phyloP scores from a whole-genome alignment of 805 yeast genomes.

The Suhomyces vadensis region DNA sequence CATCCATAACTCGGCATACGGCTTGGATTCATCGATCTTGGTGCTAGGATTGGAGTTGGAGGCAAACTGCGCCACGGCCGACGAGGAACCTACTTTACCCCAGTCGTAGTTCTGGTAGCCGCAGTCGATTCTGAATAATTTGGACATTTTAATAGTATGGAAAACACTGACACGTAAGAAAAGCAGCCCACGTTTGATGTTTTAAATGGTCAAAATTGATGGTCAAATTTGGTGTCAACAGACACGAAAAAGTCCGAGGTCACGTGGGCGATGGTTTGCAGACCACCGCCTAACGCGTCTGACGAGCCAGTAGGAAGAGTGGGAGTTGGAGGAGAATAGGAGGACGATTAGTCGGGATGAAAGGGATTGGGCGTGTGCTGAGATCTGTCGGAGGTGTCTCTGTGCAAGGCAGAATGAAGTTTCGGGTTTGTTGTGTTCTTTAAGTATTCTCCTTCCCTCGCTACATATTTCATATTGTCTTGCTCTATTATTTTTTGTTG shows the following conservation, averaged over 20 bases:
- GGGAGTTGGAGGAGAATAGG: too few relatives aligned
- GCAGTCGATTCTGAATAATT: conserved; percentile 41
- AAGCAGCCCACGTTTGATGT: not conserved
- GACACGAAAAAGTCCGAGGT: not conserved
- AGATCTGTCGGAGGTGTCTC: too few relatives aligned
- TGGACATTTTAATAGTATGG: not conserved
- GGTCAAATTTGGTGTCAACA: not conserved
- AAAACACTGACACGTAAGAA: too few relatives aligned
- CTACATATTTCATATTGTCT: too few relatives aligned
- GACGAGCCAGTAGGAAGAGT: too few relatives aligned
- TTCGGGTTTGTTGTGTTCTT: too few relatives aligned
- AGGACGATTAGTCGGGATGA: too few relatives aligned
- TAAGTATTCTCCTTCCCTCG: too few relatives aligned
- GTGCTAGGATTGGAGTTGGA: conserved; percentile 63
- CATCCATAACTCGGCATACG: conserved; percentile 99
- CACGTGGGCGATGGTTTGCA: not conserved
- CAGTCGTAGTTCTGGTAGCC: conserved; percentile 61
- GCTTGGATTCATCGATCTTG: conserved; percentile 66
- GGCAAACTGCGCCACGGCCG: conserved; percentile 90
- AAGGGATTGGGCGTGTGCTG: too few relatives aligned
- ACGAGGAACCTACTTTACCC: conserved; percentile 70
- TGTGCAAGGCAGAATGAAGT: too few relatives aligned
- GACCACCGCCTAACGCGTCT: not conserved
- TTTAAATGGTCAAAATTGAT: too few relatives aligned
- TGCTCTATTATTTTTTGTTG: not conserved